phyloP scores from a whole-genome alignment of 2,329 filamentous ascomycete species.

The Camillea tinctor region DNA sequence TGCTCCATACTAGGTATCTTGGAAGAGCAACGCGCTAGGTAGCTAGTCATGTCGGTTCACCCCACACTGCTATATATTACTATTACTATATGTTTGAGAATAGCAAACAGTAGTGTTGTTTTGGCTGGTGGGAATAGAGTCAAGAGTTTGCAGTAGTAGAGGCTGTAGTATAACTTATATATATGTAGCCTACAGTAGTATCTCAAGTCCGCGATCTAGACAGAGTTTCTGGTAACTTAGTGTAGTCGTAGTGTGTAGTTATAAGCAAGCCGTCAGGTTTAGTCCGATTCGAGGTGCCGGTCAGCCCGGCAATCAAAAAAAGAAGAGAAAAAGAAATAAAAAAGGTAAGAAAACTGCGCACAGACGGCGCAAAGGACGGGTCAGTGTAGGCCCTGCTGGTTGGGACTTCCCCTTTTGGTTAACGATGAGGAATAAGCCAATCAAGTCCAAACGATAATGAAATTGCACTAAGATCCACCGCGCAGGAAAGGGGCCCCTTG shows the following conservation, averaged over 20 bases:
- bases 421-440: conserved; percentile 12
- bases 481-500: conserved; percentile 4
- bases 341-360: neutral
- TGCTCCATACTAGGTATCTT: no score
- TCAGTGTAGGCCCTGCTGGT: conserved; percentile 3
- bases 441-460: conserved; percentile 18
- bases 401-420: conserved; percentile 13
- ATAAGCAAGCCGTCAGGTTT: neutral
- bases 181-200: no score
- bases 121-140: neutral
- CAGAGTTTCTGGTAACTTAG: neutral
- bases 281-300: neutral
- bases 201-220: neutral
- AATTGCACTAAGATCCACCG: conserved; percentile 11
- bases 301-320: neutral
- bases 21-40: no score
- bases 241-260: no score
- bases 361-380: neutral
- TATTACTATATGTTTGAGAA: no score
- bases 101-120: no score
- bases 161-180: neutral
- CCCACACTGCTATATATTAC: no score
- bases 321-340: neutral
- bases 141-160: neutral
- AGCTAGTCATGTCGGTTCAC: no score